Percentiles rank a stretch among this genome's conserved stretches.
Conservation (phyloP, 179 eudicot genomes). For the Monotropa hypopitys region DNA sequence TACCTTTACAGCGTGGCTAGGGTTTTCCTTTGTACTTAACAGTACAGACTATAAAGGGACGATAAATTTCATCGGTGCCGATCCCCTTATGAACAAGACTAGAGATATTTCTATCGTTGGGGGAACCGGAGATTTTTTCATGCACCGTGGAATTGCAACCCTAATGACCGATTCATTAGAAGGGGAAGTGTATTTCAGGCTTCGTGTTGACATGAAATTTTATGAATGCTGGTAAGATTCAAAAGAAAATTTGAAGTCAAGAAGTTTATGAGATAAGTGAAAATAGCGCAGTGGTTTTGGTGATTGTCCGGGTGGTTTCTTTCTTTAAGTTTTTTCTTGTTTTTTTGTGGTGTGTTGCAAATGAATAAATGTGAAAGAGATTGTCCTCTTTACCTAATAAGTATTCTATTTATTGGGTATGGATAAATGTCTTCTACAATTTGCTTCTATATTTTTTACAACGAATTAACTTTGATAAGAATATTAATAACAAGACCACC, state of each 20-base stretch:
- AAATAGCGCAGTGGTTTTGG: background rate
- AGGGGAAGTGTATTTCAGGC: slow-evolving; percentile 40
- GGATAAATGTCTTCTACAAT: too few relatives aligned
- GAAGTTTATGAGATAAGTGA: background rate
- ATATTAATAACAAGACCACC: too few relatives aligned
- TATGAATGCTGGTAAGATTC: slow-evolving; percentile 38
- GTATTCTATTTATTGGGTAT: too few relatives aligned
- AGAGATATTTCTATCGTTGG: slow-evolving; percentile 50
- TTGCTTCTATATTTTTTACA: too few relatives aligned
- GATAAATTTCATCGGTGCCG: slow-evolving; percentile 38
- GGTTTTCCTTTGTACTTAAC: slow-evolving; percentile 37
- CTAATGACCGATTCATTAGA: slow-evolving; percentile 34
- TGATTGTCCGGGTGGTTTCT: background rate
- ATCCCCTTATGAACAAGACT: slow-evolving; percentile 35
- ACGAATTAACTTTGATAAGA: too few relatives aligned
- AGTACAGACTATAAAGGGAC: slow-evolving; percentile 26
- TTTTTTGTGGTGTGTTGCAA: too few relatives aligned
- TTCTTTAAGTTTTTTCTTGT: too few relatives aligned
- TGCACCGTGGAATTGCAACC: slow-evolving; percentile 46
- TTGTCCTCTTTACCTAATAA: too few relatives aligned
- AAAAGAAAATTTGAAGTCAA: background rate
- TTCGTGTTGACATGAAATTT: slow-evolving; percentile 32
- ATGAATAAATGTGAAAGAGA: too few relatives aligned
- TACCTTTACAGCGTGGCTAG: slow-evolving; percentile 40
- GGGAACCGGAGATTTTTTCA: slow-evolving; percentile 61